These are phyloP conservation scores for Ustilago cynodontis DNA, from an alignment of 1,284 basidiomycete species.

Conservation along the genomic window DNA sequence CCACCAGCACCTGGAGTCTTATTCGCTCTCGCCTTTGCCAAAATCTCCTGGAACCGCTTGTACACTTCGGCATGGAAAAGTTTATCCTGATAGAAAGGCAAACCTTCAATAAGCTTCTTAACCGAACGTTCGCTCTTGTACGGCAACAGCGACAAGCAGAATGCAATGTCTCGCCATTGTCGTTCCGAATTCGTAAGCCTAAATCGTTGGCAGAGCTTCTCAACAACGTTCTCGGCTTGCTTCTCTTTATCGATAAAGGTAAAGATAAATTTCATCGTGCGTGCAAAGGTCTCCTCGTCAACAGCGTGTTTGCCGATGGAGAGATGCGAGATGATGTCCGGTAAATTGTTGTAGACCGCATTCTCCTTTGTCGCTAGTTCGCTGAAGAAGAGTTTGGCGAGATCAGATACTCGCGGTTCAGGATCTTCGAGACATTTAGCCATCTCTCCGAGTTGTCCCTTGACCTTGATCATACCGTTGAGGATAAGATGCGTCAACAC, in stretches of 20 bases:
- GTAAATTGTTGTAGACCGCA: conserved; percentile 98
- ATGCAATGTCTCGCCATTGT: conserved; percentile 98
- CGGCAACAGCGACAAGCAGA: conserved; percentile 90
- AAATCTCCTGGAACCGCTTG: conserved; percentile 86
- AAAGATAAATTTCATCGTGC: conserved; percentile 95
- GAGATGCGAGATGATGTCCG: conserved; percentile 77
- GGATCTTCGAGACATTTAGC: conserved; percentile 96
- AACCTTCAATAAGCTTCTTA: conserved; percentile 93
- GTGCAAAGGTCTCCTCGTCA: conserved; percentile 90
- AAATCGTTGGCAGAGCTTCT: conserved; percentile 75
- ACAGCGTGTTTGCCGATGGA: conserved; percentile 94
- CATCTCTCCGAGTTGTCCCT: conserved; percentile 99
- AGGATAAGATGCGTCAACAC: conserved; percentile 96
- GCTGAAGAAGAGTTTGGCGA: conserved; percentile 96
- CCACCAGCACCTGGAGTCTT: conserved; percentile 27
- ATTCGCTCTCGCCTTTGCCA: conserved; percentile 74
- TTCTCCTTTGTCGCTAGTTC: conserved; percentile 97
- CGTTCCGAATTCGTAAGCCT: conserved; percentile 85
- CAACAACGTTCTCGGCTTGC: conserved; percentile 69
- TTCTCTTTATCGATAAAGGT: conserved; percentile 89
- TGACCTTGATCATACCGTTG: conserved; percentile 99
- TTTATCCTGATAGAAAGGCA: conserved; percentile 83
- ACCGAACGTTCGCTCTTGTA: conserved; percentile 97
- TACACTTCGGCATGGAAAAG: conserved; percentile 88
- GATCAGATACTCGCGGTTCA: conserved; percentile 87